phyloP scores from a whole-genome alignment of 345 rosid species.

The Geranium rotundifolium region DNA sequence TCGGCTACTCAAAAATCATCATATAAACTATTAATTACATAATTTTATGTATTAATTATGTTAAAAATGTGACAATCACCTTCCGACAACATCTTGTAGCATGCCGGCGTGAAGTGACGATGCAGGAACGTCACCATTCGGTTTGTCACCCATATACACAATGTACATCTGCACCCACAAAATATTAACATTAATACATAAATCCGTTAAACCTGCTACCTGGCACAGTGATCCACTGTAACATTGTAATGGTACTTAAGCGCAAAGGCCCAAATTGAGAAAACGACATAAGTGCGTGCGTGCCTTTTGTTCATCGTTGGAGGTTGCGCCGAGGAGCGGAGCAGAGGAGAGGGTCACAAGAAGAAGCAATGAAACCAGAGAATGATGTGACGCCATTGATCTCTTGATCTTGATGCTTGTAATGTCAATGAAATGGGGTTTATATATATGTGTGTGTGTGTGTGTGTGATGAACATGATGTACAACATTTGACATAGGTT shows the following conservation, averaged over 20 bases:
- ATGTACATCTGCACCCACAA: constrained; percentile 19
- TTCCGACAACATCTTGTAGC: constrained; percentile 30
- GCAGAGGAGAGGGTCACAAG: background rate
- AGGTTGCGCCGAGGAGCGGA: background rate
- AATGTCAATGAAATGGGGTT: no score
- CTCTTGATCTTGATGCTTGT: background rate
- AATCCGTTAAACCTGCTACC: no score
- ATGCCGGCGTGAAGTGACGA: constrained; percentile 26
- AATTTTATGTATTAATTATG: no score
- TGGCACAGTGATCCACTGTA: no score
- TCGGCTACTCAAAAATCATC: constrained; percentile 18
- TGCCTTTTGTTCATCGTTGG: background rate
- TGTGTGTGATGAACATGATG: no score
- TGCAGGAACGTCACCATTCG: constrained; percentile 25
- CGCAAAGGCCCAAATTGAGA: background rate
- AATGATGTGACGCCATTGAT: background rate
- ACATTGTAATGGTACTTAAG: no score
- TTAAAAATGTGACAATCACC: constrained; percentile 5
- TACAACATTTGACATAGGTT: no score
- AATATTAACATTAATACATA: background rate
- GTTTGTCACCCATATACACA: constrained; percentile 43
- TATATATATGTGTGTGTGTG: no score
- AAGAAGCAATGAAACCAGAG: background rate
- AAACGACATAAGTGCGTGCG: no score
- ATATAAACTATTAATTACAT: no score